phyloP scores from a whole-genome alignment of 805 yeast species.

The Debaryomyces tyrocola region DNA sequence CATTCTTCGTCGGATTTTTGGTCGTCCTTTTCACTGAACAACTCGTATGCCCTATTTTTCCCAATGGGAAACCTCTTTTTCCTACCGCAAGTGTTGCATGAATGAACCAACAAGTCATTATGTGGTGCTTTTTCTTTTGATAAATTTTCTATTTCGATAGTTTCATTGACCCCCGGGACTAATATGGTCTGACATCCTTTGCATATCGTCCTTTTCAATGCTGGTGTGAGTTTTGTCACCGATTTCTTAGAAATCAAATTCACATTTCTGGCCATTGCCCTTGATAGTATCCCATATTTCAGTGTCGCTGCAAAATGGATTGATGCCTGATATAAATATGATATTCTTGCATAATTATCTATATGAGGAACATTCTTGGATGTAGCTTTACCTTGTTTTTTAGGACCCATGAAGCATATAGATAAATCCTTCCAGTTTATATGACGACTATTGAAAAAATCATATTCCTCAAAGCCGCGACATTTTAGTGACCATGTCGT shows the following conservation, averaged over 20 bases:
- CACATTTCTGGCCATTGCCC: constrained; percentile 55
- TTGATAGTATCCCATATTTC: constrained; percentile 45
- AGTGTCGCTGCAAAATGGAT: constrained; percentile 30
- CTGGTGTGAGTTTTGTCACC: constrained; percentile 63
- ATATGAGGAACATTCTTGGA: constrained; percentile 49
- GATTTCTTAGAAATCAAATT: constrained; percentile 65
- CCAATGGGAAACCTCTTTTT: constrained; percentile 66
- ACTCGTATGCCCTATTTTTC: constrained; percentile 43
- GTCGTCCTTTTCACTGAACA: constrained; percentile 46
- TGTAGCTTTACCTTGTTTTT: constrained; percentile 10
- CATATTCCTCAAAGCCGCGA: not conserved
- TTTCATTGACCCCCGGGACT: constrained; percentile 48
- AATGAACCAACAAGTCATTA: constrained; percentile 48
- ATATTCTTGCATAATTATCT: constrained; percentile 61
- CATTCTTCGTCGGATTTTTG: constrained; percentile 6
- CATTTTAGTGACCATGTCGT: not conserved
- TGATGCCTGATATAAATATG: constrained; percentile 60
- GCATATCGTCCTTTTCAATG: constrained; percentile 66
- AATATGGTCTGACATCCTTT: constrained; percentile 59
- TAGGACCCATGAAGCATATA: constrained; percentile 3
- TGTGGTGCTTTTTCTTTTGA: constrained; percentile 30
- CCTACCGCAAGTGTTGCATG: constrained; percentile 54
- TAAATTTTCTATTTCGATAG: constrained; percentile 40
- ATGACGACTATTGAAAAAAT: not conserved
- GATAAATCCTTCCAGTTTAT: not conserved